Conservation (phyloP, 805 yeast species). For the Kluyveromyces dobzhanskii region DNA sequence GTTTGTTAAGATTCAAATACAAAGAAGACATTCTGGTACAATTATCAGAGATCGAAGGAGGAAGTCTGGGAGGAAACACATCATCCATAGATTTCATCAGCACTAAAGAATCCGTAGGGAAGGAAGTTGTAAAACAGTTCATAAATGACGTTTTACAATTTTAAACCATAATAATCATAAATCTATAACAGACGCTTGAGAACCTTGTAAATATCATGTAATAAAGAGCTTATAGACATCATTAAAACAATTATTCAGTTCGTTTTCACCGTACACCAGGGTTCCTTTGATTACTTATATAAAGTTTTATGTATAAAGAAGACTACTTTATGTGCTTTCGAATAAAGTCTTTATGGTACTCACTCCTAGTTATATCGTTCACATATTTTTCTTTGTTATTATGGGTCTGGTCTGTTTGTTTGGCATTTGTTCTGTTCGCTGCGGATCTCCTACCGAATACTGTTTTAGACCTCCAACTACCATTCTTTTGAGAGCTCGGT, state of each 20-base stretch:
- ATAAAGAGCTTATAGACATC: neutral
- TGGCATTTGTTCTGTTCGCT: too few species aligned
- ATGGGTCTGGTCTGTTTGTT: slow-evolving; percentile 3
- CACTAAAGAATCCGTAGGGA: slow-evolving; percentile 9
- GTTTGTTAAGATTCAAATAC: slow-evolving; percentile 20
- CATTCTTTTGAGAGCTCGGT: slow-evolving; percentile 8
- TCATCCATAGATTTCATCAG: slow-evolving; percentile 25
- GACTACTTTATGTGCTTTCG: slow-evolving; percentile 30
- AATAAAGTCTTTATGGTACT: slow-evolving; percentile 36
- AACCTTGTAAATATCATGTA: neutral
- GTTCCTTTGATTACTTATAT: neutral
- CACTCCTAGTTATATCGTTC: slow-evolving; percentile 32
- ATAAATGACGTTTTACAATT: slow-evolving; percentile 12
- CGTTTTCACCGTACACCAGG: neutral
- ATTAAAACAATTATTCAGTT: too few species aligned
- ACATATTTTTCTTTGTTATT: slow-evolving; percentile 22
- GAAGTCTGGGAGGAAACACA: slow-evolving; percentile 19
- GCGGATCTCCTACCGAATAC: slow-evolving; percentile 15
- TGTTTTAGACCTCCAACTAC: slow-evolving; percentile 17
- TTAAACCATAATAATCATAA: neutral
- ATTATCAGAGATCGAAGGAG: slow-evolving; percentile 24
- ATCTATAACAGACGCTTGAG: too few species aligned
- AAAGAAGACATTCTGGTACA: slow-evolving; percentile 25
- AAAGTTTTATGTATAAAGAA: slow-evolving; percentile 1
- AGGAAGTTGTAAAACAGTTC: slow-evolving; percentile 12